Evolutionary conservation across 371 early-diverging fungal species (phyloP), one percentile per base, ranked within the genome.

Genomic region (Rhizomucor miehei): DNA sequence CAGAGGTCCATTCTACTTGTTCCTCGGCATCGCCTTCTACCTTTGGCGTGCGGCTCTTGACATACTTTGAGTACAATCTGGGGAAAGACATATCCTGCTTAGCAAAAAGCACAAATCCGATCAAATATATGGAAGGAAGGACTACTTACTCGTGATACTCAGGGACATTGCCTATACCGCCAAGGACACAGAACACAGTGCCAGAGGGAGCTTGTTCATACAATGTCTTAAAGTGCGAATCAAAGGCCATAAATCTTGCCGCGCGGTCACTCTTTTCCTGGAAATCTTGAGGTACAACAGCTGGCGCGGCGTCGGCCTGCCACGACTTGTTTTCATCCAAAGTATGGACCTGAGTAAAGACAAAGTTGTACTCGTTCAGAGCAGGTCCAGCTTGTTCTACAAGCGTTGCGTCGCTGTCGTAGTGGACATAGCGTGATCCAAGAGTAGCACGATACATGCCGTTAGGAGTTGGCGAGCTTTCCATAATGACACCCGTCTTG

Each of bases 131-230:
- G 38, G 10, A 14, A 38, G 9, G 38, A 14, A 14, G 41, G 41
- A 38, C 16, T 17, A 50, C 62, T 56, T 67, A 77, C 71, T 23
- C 46, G 57, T 63, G 54, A 39, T 73, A 73, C 36, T 66, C 59
- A 2, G 77, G 71, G 23, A 73, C 59, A 40, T 82, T 65, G 39
- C 77, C 72, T 13, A 67, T 66, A 14, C 85, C 82, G 44, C 83
- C 80, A 43, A 74, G 56, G 13, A 82, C 56, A 21, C 82, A 51
- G 12, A 85, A 45, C 3, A 72, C 69, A 0, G 85, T 80, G 11
- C 66, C 62, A 0, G 63, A 23, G 0, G 83, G 82, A 34, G 81
- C 43, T 0, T 57, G 52, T 19, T 75, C 54, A 29, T 78, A 65
- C 16, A 82, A 51, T n/a, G 39, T 44, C 10, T 65, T 56, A 44